Percentiles rank a stretch among this genome's conserved stretches.
Conservation (phyloP, 2,329 filamentous ascomycete species). For the Verticillium isaacii region DNA sequence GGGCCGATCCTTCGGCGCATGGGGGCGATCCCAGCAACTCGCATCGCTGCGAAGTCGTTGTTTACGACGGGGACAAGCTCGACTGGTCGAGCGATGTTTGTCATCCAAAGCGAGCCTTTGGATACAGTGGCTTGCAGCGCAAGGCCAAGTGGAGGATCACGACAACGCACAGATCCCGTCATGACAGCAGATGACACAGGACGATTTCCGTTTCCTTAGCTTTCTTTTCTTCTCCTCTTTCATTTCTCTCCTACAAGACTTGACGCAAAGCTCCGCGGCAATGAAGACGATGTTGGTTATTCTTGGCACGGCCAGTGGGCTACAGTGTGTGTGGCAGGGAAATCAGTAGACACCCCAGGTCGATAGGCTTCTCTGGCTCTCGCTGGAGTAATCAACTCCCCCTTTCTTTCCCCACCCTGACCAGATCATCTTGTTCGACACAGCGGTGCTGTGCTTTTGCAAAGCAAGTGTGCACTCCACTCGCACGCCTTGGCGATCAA, state of each 20-base stretch:
- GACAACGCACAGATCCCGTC: not conserved
- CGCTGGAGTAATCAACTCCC: not conserved
- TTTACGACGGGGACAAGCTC: not conserved
- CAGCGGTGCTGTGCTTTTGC: not conserved
- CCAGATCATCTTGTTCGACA: not conserved
- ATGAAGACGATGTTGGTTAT: not conserved
- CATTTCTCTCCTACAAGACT: not conserved
- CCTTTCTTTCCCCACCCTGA: not conserved
- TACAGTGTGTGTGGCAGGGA: not conserved
- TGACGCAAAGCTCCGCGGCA: not conserved
- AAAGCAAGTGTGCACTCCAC: too few species aligned
- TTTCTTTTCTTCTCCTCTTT: not conserved
- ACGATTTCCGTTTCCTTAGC: not conserved
- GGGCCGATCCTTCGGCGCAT: not conserved
- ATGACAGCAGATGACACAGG: not conserved
- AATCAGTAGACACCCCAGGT: not conserved
- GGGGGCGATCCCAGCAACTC: not conserved
- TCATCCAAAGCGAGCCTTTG: not conserved
- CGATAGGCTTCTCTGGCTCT: not conserved
- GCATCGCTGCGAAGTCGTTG: not conserved
- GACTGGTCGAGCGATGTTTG: not conserved
- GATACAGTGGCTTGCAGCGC: not conserved
- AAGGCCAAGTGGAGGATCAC: not conserved
- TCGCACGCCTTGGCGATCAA: not conserved
- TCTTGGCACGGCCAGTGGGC: not conserved